A percentile compares a stretch with the other conserved stretches of the same genome.
Conservation (phyloP, 768 basidiomycete genomes). For the Boletus insuetus region DNA sequence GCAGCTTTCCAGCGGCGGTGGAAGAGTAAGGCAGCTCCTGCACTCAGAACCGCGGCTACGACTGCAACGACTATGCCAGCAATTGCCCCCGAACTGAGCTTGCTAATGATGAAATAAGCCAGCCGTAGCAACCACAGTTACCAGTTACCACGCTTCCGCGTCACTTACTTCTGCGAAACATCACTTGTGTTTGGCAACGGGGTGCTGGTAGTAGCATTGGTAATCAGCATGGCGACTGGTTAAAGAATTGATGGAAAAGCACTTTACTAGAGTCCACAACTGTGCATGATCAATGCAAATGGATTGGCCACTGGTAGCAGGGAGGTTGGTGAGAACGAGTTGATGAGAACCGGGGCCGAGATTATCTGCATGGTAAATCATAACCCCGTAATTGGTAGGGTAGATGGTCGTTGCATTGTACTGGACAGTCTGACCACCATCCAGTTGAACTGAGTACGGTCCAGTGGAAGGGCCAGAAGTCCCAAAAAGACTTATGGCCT, state of each 20-base stretch:
- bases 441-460: conserved; percentile 36
- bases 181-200: neutral
- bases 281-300: conserved; percentile 36
- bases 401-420: conserved; percentile 21
- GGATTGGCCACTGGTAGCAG: conserved; percentile 15
- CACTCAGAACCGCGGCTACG: conserved; percentile 12
- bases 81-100: conserved; percentile 22
- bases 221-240: neutral
- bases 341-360: conserved; percentile 40
- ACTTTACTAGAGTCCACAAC: conserved; percentile 21
- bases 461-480: conserved; percentile 37
- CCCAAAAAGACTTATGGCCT: conserved; percentile 44
- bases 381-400: conserved; percentile 27
- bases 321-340: conserved; percentile 33
- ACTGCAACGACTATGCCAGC: conserved; percentile 20
- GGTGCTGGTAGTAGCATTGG: neutral
- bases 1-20: conserved; percentile 29
- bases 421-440: conserved; percentile 23
- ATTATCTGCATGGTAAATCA: conserved; percentile 35
- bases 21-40: conserved; percentile 21
- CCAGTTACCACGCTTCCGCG: neutral
- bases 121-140: neutral
- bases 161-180: conserved; percentile 14
- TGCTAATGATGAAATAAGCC: conserved; percentile 6
- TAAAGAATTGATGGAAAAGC: neutral